Evolutionary conservation across 1,284 basidiomycete genomes (phyloP).

Genomic region (Papiliotrema terrestris): DNA sequence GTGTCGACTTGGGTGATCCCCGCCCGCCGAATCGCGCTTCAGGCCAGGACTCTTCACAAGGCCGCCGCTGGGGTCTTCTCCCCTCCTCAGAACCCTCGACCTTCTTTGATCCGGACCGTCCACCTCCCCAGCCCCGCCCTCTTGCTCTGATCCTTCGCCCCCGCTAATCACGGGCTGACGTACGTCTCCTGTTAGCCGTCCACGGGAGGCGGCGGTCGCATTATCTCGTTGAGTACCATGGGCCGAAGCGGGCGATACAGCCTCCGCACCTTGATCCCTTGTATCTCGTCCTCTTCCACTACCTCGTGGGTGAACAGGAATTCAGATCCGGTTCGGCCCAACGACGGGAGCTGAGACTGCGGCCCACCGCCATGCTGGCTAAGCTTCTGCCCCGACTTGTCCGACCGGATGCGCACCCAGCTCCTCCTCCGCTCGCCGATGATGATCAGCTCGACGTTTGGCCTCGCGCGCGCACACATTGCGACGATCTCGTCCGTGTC

Average conservation of each 20-base stretch:
- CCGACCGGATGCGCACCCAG: too few species aligned
- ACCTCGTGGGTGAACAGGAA: neutral
- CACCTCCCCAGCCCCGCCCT: too few species aligned
- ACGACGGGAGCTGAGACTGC: neutral
- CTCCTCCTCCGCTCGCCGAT: slow-evolving; percentile 9
- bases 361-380: too few species aligned
- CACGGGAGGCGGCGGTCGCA: slow-evolving; percentile 8
- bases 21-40: too few species aligned
- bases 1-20: too few species aligned
- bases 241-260: slow-evolving; percentile 16
- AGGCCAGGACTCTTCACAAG: too few species aligned
- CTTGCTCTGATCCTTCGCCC: neutral
- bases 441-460: slow-evolving; percentile 20
- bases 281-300: neutral
- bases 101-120: slow-evolving; percentile 1
- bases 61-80: too few species aligned
- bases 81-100: neutral
- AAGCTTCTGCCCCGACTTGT: neutral
- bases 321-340: neutral
- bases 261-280: slow-evolving; percentile 1
- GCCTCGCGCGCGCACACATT: slow-evolving; percentile 14
- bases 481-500: slow-evolving; percentile 10
- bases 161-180: slow-evolving; percentile 12
- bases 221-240: slow-evolving; percentile 7
- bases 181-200: slow-evolving; percentile 3